phyloP scores from a whole-genome alignment of 2,329 filamentous ascomycete genomes.

The Sporothrix brasiliensis region DNA sequence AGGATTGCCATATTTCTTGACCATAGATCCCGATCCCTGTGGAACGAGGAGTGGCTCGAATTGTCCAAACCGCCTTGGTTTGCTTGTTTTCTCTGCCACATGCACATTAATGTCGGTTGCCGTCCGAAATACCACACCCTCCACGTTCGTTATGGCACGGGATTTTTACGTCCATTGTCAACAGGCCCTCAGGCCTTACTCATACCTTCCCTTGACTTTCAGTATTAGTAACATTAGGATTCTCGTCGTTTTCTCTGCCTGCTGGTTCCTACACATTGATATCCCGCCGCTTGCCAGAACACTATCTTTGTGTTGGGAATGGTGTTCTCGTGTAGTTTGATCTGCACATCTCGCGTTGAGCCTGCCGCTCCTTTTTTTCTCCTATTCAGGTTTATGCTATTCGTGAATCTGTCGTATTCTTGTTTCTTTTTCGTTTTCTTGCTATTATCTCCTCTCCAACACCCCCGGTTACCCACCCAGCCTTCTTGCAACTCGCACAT shows the following conservation, averaged over 20 bases:
- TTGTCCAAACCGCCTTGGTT: conserved; percentile 1
- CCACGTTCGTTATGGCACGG: too few species aligned
- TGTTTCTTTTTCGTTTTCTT: conserved; percentile 11
- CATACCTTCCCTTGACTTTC: neutral
- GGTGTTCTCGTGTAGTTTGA: conserved; percentile 1
- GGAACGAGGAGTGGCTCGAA: neutral
- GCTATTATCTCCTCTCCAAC: conserved; percentile 1
- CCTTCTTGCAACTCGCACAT: conserved; percentile 24
- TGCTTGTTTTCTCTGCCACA: conserved; percentile 6
- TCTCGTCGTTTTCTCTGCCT: neutral
- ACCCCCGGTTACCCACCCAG: conserved; percentile 18
- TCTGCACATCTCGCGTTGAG: conserved; percentile 3
- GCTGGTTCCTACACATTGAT: conserved; percentile 4
- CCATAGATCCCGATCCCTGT: conserved; percentile 15
- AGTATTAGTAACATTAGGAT: neutral
- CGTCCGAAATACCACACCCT: conserved; percentile 17
- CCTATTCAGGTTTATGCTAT: conserved; percentile 22
- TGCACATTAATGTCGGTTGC: conserved; percentile 1
- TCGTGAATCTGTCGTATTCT: neutral
- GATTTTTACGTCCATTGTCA: neutral
- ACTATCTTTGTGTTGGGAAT: neutral
- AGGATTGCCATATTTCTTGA: conserved; percentile 11
- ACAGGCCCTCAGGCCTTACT: neutral
- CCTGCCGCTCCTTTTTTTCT: neutral
- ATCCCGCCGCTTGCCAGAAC: neutral